Conservation (phyloP, 2,329 filamentous ascomycete species). For the Beauveria scarabaeidicola region DNA sequence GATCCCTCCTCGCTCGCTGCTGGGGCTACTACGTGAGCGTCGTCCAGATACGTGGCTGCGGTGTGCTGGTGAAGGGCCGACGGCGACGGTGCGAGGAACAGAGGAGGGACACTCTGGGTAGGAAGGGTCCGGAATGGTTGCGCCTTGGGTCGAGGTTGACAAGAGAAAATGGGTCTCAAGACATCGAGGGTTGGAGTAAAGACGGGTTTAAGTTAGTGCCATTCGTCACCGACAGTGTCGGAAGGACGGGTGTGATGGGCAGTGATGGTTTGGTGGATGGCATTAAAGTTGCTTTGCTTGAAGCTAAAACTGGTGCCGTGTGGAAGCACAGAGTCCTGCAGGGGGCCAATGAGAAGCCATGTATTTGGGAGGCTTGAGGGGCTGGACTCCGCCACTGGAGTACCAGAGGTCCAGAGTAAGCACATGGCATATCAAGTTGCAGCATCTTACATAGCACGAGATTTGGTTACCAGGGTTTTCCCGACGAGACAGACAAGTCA, state of each 20-base stretch:
- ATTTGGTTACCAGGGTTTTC: no score
- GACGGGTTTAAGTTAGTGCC: neutral
- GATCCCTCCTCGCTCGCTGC: slow-evolving; percentile 29
- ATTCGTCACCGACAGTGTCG: neutral
- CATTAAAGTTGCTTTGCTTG: no score
- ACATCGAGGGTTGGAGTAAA: neutral
- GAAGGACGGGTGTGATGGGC: neutral
- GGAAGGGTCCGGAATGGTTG: slow-evolving; percentile 27
- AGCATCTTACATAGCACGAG: no score
- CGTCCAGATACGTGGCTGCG: slow-evolving; percentile 10
- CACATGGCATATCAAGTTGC: no score
- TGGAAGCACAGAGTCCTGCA: neutral
- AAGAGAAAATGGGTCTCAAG: neutral
- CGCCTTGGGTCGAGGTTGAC: slow-evolving; percentile 12
- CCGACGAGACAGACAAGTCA: no score
- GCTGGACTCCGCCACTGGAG: neutral
- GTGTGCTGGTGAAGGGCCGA: slow-evolving; percentile 15
- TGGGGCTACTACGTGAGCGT: slow-evolving; percentile 17
- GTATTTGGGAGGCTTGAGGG: neutral
- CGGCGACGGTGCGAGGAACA: slow-evolving; percentile 21
- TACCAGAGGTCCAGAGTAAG: no score
- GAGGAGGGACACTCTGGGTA: slow-evolving; percentile 31
- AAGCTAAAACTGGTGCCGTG: no score
- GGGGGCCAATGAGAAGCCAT: neutral
- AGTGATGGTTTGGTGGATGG: no score